phyloP scores from a whole-genome alignment of 129 eudicot genomes.

The Pseudognaphalium luteoalbum region DNA sequence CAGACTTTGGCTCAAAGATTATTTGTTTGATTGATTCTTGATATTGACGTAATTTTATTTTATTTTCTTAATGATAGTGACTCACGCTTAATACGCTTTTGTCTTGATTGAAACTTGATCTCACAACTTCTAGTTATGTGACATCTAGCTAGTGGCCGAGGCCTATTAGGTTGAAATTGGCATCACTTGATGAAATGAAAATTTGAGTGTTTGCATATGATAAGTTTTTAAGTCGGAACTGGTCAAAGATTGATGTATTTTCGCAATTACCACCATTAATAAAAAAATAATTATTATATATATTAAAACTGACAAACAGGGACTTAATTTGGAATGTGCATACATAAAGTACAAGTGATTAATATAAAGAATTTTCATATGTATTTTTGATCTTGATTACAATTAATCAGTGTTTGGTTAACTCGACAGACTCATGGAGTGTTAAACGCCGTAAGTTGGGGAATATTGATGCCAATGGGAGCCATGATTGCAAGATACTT shows the following conservation, averaged over 20 bases:
- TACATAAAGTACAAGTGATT: not conserved
- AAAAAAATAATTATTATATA: not conserved
- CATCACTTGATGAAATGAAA: not conserved
- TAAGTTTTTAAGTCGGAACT: not conserved
- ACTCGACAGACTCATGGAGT: conserved; percentile 79
- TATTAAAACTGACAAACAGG: not conserved
- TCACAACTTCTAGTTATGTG: no score
- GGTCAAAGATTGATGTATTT: not conserved
- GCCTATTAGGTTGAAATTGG: not conserved
- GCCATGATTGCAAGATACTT: conserved; percentile 84
- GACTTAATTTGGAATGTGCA: not conserved
- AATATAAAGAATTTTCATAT: not conserved
- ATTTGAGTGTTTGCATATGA: not conserved
- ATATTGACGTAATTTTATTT: no score
- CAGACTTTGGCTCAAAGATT: not conserved
- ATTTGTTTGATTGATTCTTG: no score
- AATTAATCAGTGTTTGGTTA: not conserved
- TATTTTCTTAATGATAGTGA: no score
- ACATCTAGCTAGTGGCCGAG: not conserved
- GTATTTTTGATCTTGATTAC: not conserved
- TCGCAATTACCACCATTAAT: not conserved
- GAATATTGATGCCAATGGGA: conserved; percentile 84
- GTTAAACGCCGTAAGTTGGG: conserved; percentile 92
- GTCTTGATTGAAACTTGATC: no score
- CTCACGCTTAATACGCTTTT: no score